phyloP scores from a whole-genome alignment of 176 grass and related monocot genomes.

The Canna indica region DNA sequence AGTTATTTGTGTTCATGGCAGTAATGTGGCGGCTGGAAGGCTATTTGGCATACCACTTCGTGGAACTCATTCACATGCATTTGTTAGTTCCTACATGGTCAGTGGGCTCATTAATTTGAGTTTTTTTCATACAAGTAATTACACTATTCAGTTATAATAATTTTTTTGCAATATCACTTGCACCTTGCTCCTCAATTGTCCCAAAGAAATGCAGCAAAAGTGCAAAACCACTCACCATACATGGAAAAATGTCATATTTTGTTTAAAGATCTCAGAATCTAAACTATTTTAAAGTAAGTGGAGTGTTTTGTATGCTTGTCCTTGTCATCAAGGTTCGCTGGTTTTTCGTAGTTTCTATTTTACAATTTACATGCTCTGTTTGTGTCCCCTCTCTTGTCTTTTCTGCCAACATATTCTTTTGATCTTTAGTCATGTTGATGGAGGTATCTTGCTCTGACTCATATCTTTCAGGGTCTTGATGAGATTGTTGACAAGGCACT shows the following conservation, averaged over 20 bases:
- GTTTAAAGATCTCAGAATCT: background rate
- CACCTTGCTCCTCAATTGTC: background rate
- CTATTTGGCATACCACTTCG: constrained; percentile 96
- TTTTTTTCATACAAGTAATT: background rate
- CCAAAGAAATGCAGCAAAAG: background rate
- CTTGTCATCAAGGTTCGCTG: background rate
- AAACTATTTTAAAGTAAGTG: background rate
- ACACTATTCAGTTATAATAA: background rate
- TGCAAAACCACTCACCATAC: background rate
- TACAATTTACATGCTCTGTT: background rate
- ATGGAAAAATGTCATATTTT: background rate
- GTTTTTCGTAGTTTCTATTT: background rate
- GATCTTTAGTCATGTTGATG: background rate
- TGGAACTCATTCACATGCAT: constrained; percentile 97
- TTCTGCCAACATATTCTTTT: background rate
- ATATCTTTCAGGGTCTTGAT: constrained; percentile 31
- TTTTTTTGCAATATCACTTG: background rate
- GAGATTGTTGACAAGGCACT: constrained; percentile 64
- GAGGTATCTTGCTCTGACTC: background rate
- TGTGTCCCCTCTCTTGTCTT: background rate
- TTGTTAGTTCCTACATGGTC: constrained; percentile 91
- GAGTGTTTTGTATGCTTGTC: background rate
- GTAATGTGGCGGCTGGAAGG: constrained; percentile 85
- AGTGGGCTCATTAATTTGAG: constrained; percentile 23
- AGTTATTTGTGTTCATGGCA: constrained; percentile 24